These are phyloP conservation scores for Coemansia sp. DNA, from an alignment of 192 early-diverging fungal species.

Conservation along the genomic window DNA sequence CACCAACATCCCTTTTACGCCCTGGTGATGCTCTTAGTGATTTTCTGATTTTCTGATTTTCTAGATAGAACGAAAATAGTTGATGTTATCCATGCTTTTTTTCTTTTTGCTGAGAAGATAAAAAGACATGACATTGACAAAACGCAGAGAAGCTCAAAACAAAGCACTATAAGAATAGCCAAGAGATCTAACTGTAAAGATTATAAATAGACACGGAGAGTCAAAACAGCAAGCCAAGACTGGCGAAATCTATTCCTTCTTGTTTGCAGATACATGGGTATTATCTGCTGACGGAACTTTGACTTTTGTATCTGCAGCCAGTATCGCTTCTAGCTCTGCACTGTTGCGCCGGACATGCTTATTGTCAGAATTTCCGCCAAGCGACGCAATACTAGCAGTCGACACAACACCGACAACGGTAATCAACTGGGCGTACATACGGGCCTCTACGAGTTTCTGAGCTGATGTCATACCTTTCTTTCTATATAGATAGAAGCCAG, in stretches of 20 bases:
- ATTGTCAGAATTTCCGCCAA: slow-evolving; percentile 21
- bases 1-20: slow-evolving; percentile 56
- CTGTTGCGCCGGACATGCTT: slow-evolving; percentile 35
- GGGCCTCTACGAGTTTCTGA: slow-evolving; percentile 70
- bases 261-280: background rate
- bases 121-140: background rate
- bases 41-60: slow-evolving; percentile 49
- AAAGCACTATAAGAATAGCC: background rate
- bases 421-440: slow-evolving; percentile 70
- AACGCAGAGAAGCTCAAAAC: background rate
- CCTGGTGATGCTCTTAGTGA: slow-evolving; percentile 51
- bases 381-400: slow-evolving; percentile 57
- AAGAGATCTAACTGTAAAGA: background rate
- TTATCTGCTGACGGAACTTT: background rate
- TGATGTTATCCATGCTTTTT: too few relatives aligned
- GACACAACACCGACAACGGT: slow-evolving; percentile 63
- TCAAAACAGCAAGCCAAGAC: background rate
- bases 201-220: background rate
- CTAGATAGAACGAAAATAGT: background rate
- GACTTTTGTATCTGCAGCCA: slow-evolving; percentile 35
- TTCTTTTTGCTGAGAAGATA: background rate
- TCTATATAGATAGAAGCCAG: slow-evolving; percentile 35
- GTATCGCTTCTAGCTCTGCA: slow-evolving; percentile 39
- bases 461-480: slow-evolving; percentile 57
- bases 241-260: background rate